A percentile compares a stretch with the other conserved stretches of the same genome.
Evolutionary conservation across 2,329 filamentous ascomycete species (phyloP).

Genomic region (Tolypocladium tundrense): DNA sequence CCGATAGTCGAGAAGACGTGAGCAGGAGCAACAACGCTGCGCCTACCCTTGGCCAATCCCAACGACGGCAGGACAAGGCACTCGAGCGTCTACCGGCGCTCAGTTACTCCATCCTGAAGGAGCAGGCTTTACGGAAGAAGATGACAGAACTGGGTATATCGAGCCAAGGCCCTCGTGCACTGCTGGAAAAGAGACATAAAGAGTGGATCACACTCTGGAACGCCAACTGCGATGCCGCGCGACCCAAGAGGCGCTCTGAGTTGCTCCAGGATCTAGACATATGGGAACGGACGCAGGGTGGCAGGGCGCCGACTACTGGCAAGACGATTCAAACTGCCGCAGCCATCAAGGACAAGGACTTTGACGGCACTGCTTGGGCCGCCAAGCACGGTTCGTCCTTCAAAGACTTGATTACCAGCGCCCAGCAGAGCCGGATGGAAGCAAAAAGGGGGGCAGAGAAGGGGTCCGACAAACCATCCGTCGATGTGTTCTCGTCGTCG

Average conservation of each 20-base stretch:
- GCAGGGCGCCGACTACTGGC: constrained; percentile 34
- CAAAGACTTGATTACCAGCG: constrained; percentile 67
- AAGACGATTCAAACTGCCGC: constrained; percentile 25
- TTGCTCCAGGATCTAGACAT: constrained; percentile 68
- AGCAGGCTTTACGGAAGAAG: constrained; percentile 68
- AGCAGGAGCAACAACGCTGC: background rate
- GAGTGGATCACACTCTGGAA: constrained; percentile 98
- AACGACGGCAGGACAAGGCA: constrained; percentile 23
- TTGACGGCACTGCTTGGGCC: constrained; percentile 71
- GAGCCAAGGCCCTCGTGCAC: constrained; percentile 51
- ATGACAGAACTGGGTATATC: constrained; percentile 72
- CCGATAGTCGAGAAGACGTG: constrained; percentile 10
- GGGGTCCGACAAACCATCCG: background rate
- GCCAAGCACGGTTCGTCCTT: constrained; percentile 65
- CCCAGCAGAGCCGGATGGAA: constrained; percentile 31
- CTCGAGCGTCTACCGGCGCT: constrained; percentile 64
- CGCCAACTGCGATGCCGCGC: constrained; percentile 81
- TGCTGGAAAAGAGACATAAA: constrained; percentile 71
- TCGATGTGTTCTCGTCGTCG: background rate
- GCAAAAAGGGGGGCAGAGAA: background rate
- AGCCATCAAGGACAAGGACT: constrained; percentile 75
- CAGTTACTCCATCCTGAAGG: constrained; percentile 82
- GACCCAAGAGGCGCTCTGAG: constrained; percentile 59
- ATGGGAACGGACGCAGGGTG: constrained; percentile 80
- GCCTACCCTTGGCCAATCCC: constrained; percentile 9